phyloP scores from a whole-genome alignment of 2,329 filamentous ascomycete species.

The Microsporum ferrugineum region DNA sequence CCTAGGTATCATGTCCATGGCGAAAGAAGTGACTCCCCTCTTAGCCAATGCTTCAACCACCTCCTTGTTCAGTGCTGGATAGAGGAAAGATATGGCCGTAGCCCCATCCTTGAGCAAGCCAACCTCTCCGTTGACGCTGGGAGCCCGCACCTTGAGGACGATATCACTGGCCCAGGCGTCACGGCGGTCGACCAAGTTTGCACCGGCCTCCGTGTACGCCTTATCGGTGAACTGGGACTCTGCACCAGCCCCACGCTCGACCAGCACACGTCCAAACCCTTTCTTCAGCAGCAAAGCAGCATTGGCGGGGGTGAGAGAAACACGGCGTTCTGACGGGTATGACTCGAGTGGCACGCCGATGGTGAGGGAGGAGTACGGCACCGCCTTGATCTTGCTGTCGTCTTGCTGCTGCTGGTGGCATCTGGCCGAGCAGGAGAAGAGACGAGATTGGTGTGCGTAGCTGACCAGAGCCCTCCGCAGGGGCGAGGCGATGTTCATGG shows the following conservation, averaged over 20 bases:
- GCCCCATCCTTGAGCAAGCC: constrained; percentile 56
- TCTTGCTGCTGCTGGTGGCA: constrained; percentile 7
- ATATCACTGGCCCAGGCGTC: constrained; percentile 70
- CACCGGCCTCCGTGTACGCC: constrained; percentile 67
- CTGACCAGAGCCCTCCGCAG: constrained; percentile 7
- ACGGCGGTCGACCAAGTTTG: constrained; percentile 58
- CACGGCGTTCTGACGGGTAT: constrained; percentile 67
- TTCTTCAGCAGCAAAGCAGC: constrained; percentile 73
- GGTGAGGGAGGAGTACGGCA: constrained; percentile 59
- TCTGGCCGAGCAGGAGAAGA: constrained; percentile 11
- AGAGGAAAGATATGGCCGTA: constrained; percentile 71
- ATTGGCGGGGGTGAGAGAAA: constrained; percentile 76
- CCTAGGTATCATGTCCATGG: constrained; percentile 86
- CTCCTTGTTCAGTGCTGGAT: constrained; percentile 67
- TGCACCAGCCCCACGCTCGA: constrained; percentile 70
- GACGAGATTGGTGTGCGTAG: constrained; percentile 7
- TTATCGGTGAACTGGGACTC: constrained; percentile 66
- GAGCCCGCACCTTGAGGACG: constrained; percentile 71
- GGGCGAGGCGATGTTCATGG: constrained; percentile 10
- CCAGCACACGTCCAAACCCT: constrained; percentile 63
- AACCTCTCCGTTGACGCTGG: constrained; percentile 55
- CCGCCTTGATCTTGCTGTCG: constrained; percentile 14
- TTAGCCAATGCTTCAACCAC: constrained; percentile 62
- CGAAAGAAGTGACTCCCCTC: constrained; percentile 63
- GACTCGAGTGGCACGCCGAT: constrained; percentile 71